These are phyloP conservation scores for Lunularia cruciata DNA, from an alignment of 225 moss, liverwort and hornwort genomes.

Conservation along the genomic window DNA sequence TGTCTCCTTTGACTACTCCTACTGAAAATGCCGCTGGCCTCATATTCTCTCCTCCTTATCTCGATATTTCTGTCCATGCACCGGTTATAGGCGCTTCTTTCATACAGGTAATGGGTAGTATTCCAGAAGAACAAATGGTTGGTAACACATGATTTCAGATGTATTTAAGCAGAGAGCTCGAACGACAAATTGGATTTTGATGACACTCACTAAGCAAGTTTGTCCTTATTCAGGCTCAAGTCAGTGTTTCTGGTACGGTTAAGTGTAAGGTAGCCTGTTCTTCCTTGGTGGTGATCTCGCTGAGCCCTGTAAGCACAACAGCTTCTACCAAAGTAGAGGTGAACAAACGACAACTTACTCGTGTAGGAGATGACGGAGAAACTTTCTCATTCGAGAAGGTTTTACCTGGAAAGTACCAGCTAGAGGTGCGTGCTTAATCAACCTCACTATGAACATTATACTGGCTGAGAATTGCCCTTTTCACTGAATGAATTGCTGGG, in stretches of 20 bases:
- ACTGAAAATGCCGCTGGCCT: conserved; percentile 63
- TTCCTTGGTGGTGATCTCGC: conserved; percentile 45
- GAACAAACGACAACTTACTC: conserved; percentile 38
- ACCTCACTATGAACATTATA: no score
- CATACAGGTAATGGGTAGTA: conserved; percentile 48
- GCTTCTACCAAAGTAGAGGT: conserved; percentile 25
- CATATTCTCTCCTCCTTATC: conserved; percentile 61
- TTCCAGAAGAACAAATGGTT: not conserved
- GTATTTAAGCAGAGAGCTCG: not conserved
- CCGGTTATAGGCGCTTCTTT: conserved; percentile 64
- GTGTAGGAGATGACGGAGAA: conserved; percentile 39
- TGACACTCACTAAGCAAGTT: not conserved
- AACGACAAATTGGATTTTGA: not conserved
- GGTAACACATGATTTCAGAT: no score
- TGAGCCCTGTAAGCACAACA: conserved; percentile 40
- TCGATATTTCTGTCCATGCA: conserved; percentile 59
- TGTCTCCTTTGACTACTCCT: conserved; percentile 57
- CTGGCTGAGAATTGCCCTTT: no score
- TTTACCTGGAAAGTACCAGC: conserved; percentile 64
- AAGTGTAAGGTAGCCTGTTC: conserved; percentile 69
- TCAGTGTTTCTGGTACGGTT: conserved; percentile 68
- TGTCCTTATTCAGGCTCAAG: conserved; percentile 51
- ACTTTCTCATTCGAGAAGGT: conserved; percentile 61
- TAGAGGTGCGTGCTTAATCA: conserved; percentile 47
- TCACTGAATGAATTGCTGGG: no score